These are phyloP conservation scores for Corylus americana DNA, from an alignment of 306 rosid genomes.

Conservation along the genomic window DNA sequence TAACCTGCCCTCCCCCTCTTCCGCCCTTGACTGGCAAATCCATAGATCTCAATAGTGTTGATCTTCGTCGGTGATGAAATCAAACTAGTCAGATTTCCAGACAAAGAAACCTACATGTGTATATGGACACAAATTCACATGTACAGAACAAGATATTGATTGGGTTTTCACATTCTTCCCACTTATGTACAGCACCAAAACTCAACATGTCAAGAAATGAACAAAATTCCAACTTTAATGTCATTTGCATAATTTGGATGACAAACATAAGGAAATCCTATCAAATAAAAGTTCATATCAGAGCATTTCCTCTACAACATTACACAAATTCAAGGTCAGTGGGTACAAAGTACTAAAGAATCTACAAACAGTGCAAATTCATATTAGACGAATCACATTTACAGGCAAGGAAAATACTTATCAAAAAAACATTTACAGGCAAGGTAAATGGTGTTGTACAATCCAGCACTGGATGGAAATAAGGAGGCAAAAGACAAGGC, in stretches of 20 bases:
- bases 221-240: background rate
- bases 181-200: too few relatives aligned
- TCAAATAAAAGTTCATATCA: background rate
- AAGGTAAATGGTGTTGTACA: slow-evolving; percentile 9
- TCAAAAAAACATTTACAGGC: slow-evolving; percentile 26
- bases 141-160: background rate
- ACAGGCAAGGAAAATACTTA: slow-evolving; percentile 22
- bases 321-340: too few relatives aligned
- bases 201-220: background rate
- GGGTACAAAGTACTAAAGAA: slow-evolving; percentile 4
- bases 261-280: background rate
- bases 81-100: background rate
- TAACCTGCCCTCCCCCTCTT: background rate
- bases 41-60: background rate
- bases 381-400: slow-evolving; percentile 16
- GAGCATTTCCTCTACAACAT: slow-evolving; percentile 12
- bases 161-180: background rate
- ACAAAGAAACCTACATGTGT: background rate
- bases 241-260: background rate
- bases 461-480: slow-evolving; percentile 21
- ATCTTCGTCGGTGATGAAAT: background rate
- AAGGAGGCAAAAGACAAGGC: slow-evolving; percentile 21
- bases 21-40: background rate
- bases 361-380: slow-evolving; percentile 9
- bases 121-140: background rate